Base-by-base conservation (phyloP, 805 yeast species). In the Blastobotrys chiropterorum region DNA sequence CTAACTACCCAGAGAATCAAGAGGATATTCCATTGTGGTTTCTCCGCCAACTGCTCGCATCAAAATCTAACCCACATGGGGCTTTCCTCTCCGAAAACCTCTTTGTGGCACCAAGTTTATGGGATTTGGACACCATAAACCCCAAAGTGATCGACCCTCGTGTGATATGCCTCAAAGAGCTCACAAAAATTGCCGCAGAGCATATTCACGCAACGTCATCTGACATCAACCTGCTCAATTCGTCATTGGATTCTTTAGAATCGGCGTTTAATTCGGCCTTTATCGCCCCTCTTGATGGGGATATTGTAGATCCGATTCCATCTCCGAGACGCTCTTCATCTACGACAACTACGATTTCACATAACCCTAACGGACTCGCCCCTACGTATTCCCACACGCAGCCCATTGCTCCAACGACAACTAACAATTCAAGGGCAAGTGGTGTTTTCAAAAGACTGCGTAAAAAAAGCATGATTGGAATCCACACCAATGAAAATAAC, bases 11-110 rank as follows among this genome's bases (percentile, higher is more conserved):
- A 30, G 34, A 38, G 30, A 40, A 40, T 21, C 40, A 20, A 5
- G 45, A 47, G 31, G 45, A 41, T 6, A 34, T 42, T 7, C 46
- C 58, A 4, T 42, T 44, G 34, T 55, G 58, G 58, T 52, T 55
- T 40, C 50, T 55, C 30, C 49, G 46, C 15, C 55, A 45, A 16
- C 43, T 55, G 13, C 13, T 55, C 3, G 16, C 22, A 8, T 45
- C 53, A 16, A 48, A 47, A 16, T 8, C 53, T 19, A 22, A 40
- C 26, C 42, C 51, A 6, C 19, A 39, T 11, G 58, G 58, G 6
- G 52, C 51, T 7, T 49, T 31, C 41, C 38, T 55, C 22, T 34
- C 50, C 5, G 34, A 40, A 7, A 38, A 41, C 16, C 40, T 55
- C 16, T 50, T 44, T 19, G 13, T 55, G 15, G 13, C 58, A 14